Evolutionary conservation across 306 rosid genomes (phyloP), one percentile per base, ranked within the genome.

Genomic region (Cucurbita argyrosperma): DNA sequence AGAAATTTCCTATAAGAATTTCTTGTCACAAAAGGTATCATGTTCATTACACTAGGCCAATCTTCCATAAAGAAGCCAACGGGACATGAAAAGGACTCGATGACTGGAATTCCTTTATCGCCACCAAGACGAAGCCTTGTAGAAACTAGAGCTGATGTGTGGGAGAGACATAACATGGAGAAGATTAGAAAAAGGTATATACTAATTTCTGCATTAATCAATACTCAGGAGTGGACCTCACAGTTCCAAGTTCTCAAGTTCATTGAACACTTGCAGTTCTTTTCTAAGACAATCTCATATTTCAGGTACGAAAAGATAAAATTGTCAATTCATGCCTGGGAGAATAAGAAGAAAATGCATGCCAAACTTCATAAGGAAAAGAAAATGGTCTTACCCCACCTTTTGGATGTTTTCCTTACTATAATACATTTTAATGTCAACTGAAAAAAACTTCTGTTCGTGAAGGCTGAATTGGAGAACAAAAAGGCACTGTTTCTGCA

Each of bases 221-320:
- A 49, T 69, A 57, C 4, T 69, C 45, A 50, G 45, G 57, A 69
- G 74, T 26, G 14, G 58, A 46, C 58, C 7, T 49, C 59, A 69
- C 59, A 69, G 56, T 26, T 47, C 16, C 59, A 70, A 50, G 46
- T 50, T 50, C 10, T 69, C 56, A 14, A 26, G 59, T 69, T 69
- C 26, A 67, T 68, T 43, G 21, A 12, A 26, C 73, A 12, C 19
- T 23, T 68, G 73, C 73, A 68, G 37, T 6, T 45, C 3, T 73
- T 79, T 49, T 63, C 21, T 53, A 23, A 79, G 56, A 8, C 49
- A 76, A 65, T 8, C 43, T 65, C 71, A 67, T 6, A 55, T 83
- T 82, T 72, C 85, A 91, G 96, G 88, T 85, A 83, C 67, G 86
- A 80, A 72, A 83, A 82, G 74, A 71, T 76, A 10, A 85, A 79